Conservation (phyloP, 257 asterid genomes). For the Eustoma russellianum region DNA sequence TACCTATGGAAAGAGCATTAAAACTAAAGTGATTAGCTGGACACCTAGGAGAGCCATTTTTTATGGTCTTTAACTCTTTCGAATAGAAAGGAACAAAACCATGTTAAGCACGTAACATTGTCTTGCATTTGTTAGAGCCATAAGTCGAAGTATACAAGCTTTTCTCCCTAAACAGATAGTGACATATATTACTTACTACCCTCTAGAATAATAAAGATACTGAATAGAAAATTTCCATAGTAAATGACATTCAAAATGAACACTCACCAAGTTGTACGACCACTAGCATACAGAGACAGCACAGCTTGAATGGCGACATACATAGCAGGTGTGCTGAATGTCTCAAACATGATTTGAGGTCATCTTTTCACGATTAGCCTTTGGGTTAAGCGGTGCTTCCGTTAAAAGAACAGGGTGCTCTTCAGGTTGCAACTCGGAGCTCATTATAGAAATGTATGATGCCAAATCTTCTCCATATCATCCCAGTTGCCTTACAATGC, state of each 20-base stretch:
- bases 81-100: no score
- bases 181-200: no score
- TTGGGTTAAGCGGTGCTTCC: conserved; percentile 26
- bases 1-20: conserved; percentile 15
- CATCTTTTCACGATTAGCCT: conserved; percentile 29
- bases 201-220: no score
- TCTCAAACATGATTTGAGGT: conserved; percentile 28
- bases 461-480: conserved; percentile 27
- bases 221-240: no score
- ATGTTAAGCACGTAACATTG: no score
- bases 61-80: no score
- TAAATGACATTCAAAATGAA: no score
- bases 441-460: conserved; percentile 23
- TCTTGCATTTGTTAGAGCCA: no score
- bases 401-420: conserved; percentile 26
- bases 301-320: conserved; percentile 25
- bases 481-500: conserved; percentile 26
- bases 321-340: conserved; percentile 22
- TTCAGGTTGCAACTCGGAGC: conserved; percentile 22
- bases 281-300: conserved; percentile 21
- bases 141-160: no score
- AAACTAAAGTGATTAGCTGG: not conserved
- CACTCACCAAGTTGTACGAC: conserved; percentile 23
- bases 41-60: no score
- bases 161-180: no score